Evolutionary conservation across 2,329 filamentous ascomycete genomes (phyloP).

Genomic region (Arthrobotrys iridis): DNA sequence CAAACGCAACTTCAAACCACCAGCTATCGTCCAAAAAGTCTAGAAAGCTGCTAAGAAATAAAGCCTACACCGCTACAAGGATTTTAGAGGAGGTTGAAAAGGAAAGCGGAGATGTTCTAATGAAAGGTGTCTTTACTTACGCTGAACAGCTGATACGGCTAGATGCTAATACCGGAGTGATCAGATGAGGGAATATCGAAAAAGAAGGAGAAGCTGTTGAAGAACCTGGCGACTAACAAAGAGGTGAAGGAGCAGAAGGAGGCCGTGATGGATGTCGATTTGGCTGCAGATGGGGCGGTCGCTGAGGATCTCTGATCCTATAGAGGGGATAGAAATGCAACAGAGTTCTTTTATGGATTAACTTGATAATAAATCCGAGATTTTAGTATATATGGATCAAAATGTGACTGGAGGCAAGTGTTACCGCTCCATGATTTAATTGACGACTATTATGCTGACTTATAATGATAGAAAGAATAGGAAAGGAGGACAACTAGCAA

Average conservation of each 20-base stretch:
- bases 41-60: conserved; percentile 41
- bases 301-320: conserved; percentile 42
- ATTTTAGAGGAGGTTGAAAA: conserved; percentile 36
- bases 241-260: conserved; percentile 33
- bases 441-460: too few species aligned
- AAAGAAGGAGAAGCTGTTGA: conserved; percentile 50
- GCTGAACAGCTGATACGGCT: background rate
- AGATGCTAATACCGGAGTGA: background rate
- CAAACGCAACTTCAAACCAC: conserved; percentile 34
- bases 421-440: too few species aligned
- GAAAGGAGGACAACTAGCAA: too few species aligned
- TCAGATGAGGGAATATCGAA: conserved; percentile 36
- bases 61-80: conserved; percentile 37
- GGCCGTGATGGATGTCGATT: conserved; percentile 36
- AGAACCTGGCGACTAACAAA: conserved; percentile 33
- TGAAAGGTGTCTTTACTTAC: conserved; percentile 28
- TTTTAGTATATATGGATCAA: too few species aligned
- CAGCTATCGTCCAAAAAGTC: conserved; percentile 44
- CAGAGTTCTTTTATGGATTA: background rate
- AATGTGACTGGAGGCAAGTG: too few species aligned
- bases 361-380: too few species aligned
- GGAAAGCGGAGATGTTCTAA: conserved; percentile 32
- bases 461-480: too few species aligned
- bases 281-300: background rate
- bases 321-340: background rate